Percentiles rank a stretch among this genome's conserved stretches.
phyloP scores from a whole-genome alignment of 2,329 filamentous ascomycete genomes.

The Didymella exigua region DNA sequence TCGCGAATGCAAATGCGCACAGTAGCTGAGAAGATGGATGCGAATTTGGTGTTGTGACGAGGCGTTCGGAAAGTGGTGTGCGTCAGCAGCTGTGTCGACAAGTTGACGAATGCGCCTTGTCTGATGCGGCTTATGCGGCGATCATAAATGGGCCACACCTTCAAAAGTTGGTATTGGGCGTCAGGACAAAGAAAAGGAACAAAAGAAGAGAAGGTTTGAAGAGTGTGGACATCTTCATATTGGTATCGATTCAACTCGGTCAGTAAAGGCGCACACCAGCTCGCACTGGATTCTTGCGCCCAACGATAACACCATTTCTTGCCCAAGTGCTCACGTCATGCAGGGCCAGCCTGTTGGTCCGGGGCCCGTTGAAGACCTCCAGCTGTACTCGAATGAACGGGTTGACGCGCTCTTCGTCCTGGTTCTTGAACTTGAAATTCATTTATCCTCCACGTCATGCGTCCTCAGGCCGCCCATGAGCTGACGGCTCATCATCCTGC shows the following conservation, averaged over 20 bases:
- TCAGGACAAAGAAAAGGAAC: background rate
- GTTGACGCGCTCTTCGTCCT: background rate
- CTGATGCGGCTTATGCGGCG: conserved; percentile 12
- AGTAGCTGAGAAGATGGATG: background rate
- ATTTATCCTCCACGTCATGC: background rate
- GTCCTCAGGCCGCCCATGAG: conserved; percentile 29
- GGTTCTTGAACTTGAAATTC: background rate
- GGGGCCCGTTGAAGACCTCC: too few species aligned
- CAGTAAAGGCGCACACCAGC: conserved; percentile 1
- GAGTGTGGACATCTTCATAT: conserved; percentile 1
- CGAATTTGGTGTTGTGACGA: background rate
- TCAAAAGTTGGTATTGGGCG: background rate
- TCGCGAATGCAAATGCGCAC: background rate
- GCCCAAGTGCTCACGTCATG: conserved; percentile 8
- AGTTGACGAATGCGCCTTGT: conserved; percentile 9
- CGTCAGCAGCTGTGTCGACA: conserved; percentile 14
- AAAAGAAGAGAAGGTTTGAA: background rate
- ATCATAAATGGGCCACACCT: conserved; percentile 6
- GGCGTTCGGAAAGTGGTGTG: conserved; percentile 4
- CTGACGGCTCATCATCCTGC: conserved; percentile 36
- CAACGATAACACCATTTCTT: conserved; percentile 10
- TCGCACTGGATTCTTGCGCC: conserved; percentile 6
- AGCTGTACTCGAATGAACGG: too few species aligned
- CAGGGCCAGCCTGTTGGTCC: conserved; percentile 6
- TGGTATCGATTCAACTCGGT: background rate